Base-by-base conservation (phyloP, 176 grass and related monocot genomes). In the Pharus latifolius region DNA sequence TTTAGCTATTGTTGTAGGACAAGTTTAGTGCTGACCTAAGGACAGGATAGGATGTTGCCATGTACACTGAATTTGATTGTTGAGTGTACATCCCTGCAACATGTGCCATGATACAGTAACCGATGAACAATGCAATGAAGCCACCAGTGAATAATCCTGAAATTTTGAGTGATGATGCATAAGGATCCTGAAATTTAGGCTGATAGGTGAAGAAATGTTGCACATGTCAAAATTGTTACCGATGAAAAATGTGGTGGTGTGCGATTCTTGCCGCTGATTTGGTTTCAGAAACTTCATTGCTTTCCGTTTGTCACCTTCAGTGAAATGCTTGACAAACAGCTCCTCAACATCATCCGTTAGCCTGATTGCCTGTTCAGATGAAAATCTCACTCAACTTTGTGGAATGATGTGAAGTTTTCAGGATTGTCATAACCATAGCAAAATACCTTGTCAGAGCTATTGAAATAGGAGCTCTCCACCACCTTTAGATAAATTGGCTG, bases 221-320 rank as follows among this genome's bases (percentile, higher is more conserved):
- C 72, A n/a, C 23, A 56, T 63, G 19, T 75, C 30, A 70, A 73
- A 63, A 67, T 3, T 75, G 42, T 69, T 86, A 99, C 95, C 95
- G 8, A 99, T 94, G 68, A 91, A 94, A 82, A 99, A 99, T 20
- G 95, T 99, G 25, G 91, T 84, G 34, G 74, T 49, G 20, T 99
- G 95, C 32, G 90, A 99, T 77, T 91, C 90, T 84, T 86, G 56
- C 26, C n/a, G 81, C 58, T 94, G 87, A 70, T 91, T 70, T 63
- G 95, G 95, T 46, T 91, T 99, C 48, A 99, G 87, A 46, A 94
- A 99, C 75, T 88, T 91, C 95, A 88, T 99, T 69, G 90, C 90
- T 76, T 99, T 99, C 32, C 72, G 66, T 85, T 84, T 91, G 56
- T 99, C 76, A 47, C 84, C 90, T 30, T 83, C 82, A 7, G 90